phyloP scores from a whole-genome alignment of 352 stramenopile genomes.

The Phytophthora colocasiae region DNA sequence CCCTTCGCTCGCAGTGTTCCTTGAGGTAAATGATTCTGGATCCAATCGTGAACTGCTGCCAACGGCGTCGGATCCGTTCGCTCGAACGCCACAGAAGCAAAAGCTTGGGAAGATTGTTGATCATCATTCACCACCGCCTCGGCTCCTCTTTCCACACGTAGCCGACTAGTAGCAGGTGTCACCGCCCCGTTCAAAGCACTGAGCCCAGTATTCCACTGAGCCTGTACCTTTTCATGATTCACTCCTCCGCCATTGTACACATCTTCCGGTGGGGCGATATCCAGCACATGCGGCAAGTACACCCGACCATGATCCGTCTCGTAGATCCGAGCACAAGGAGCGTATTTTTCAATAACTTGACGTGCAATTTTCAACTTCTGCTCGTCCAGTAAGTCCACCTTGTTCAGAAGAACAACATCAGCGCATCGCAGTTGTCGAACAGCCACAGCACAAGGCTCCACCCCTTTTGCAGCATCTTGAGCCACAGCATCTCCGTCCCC shows the following conservation, averaged over 20 bases:
- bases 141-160: conserved; percentile 34
- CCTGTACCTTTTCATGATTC: conserved; percentile 71
- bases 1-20: conserved; percentile 66
- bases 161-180: conserved; percentile 34
- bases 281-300: conserved; percentile 77
- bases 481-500: conserved; percentile 78
- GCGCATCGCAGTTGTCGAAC: conserved; percentile 71
- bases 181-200: conserved; percentile 34
- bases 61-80: conserved; percentile 46
- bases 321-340: conserved; percentile 66
- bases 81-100: conserved; percentile 61
- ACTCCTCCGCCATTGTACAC: conserved; percentile 53
- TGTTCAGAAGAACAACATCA: conserved; percentile 86
- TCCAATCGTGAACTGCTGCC: conserved; percentile 58
- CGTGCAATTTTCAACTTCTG: conserved; percentile 32
- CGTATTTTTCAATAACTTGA: conserved; percentile 46
- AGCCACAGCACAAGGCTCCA: conserved; percentile 51
- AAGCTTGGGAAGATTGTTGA: conserved; percentile 17
- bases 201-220: conserved; percentile 62
- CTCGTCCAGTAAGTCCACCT: conserved; percentile 71
- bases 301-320: conserved; percentile 69
- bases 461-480: conserved; percentile 39
- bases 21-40: conserved; percentile 43
- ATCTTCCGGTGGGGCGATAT: conserved; percentile 66
- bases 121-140: conserved; percentile 1